Evolutionary conservation across 2,329 filamentous ascomycete species (phyloP).

Genomic region (Diaporthe citri): DNA sequence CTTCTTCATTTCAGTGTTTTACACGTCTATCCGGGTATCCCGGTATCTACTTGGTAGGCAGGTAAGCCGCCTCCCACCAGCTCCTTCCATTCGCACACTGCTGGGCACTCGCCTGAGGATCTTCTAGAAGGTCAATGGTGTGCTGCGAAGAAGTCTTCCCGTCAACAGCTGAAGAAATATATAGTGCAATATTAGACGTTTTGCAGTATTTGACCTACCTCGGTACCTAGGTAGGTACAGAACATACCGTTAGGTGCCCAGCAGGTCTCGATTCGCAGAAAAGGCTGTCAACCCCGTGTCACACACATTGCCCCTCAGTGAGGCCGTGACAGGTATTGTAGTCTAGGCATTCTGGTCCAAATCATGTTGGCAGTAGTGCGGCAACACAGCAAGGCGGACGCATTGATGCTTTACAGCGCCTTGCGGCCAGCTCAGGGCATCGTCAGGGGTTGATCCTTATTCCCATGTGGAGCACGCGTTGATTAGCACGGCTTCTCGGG

Average conservation of each 20-base stretch:
- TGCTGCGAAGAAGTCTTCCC: not conserved
- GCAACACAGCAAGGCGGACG: conserved; percentile 18
- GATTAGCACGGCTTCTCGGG: conserved; percentile 18
- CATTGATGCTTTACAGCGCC: conserved; percentile 20
- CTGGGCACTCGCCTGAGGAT: not conserved
- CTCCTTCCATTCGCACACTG: not conserved
- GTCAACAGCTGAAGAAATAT: not conserved
- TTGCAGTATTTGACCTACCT: too few species aligned
- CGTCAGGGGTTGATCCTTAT: conserved; percentile 32
- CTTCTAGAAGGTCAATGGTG: not conserved
- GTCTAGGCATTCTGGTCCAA: not conserved
- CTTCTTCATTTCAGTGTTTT: not conserved
- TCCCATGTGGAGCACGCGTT: conserved; percentile 24
- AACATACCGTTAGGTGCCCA: too few species aligned
- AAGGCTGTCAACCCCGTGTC: not conserved
- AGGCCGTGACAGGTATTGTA: not conserved
- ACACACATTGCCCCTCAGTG: not conserved
- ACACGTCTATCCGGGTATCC: not conserved
- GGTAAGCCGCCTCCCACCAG: not conserved
- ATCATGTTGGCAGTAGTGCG: not conserved
- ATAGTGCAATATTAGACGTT: not conserved
- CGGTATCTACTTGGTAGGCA: not conserved
- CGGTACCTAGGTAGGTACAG: too few species aligned
- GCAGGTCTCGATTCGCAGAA: not conserved
- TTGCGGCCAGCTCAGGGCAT: conserved; percentile 18